These are phyloP conservation scores for Blepharisma undulans DNA, from an alignment of 169 alveolate species.

Conservation along the genomic window DNA sequence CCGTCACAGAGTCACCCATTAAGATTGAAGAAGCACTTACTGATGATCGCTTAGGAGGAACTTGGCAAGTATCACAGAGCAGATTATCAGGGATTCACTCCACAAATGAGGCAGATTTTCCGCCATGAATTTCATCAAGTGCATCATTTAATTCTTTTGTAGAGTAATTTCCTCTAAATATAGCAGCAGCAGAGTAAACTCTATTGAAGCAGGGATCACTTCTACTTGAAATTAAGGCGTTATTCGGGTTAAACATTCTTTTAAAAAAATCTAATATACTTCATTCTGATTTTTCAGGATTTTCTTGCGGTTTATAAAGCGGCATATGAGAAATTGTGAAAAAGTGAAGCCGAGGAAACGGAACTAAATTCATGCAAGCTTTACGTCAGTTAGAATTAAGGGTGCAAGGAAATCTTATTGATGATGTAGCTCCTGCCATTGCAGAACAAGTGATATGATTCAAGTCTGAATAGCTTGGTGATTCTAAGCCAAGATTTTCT, in stretches of 20 bases:
- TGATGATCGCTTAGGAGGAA: conserved; percentile 61
- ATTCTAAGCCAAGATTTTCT: conserved; percentile 44
- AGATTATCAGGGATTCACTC: conserved; percentile 80
- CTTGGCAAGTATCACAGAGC: conserved; percentile 72
- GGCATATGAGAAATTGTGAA: conserved; percentile 78
- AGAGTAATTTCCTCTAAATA: conserved; percentile 63
- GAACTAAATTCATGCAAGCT: conserved; percentile 77
- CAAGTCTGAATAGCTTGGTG: conserved; percentile 70
- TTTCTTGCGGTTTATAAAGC: conserved; percentile 34
- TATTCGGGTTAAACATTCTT: conserved; percentile 46
- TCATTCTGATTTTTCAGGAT: conserved; percentile 32
- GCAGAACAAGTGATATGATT: conserved; percentile 67
- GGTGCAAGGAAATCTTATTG: conserved; percentile 76
- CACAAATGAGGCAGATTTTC: conserved; percentile 56
- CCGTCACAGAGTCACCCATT: conserved; percentile 64
- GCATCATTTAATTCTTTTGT: conserved; percentile 59
- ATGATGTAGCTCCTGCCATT: conserved; percentile 71
- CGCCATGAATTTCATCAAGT: conserved; percentile 30
- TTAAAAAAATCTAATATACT: conserved; percentile 50
- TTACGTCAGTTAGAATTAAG: conserved; percentile 73
- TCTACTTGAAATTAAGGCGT: too few relatives aligned
- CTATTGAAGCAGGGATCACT: conserved; percentile 56
- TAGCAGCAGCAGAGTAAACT: conserved; percentile 57
- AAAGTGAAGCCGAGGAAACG: conserved; percentile 83
- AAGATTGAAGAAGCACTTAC: conserved; percentile 69